A percentile compares a stretch with the other conserved stretches of the same genome.
Conservation (phyloP, 768 basidiomycete species). For the Galerina marginata region DNA sequence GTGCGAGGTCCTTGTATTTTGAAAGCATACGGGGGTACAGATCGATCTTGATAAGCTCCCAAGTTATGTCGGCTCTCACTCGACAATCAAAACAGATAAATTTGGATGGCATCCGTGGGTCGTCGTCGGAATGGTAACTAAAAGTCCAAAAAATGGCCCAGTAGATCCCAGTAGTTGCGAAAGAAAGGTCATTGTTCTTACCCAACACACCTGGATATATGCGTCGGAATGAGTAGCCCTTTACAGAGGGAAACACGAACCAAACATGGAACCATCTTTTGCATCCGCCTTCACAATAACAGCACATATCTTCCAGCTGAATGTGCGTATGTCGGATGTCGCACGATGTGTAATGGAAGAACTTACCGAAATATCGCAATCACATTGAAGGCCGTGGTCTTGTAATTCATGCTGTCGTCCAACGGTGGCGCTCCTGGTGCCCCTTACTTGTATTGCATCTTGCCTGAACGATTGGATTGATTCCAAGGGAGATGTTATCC, state of each 20-base stretch:
- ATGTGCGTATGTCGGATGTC: neutral
- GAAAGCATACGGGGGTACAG: conserved; percentile 62
- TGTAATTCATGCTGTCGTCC: conserved; percentile 1
- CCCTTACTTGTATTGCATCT: neutral
- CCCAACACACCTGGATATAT: conserved; percentile 62
- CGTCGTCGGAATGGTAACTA: conserved; percentile 68
- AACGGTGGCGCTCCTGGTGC: neutral
- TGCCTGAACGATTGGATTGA: conserved; percentile 46
- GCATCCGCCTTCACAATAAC: conserved; percentile 78
- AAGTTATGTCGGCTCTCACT: conserved; percentile 65
- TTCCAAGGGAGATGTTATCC: conserved; percentile 25
- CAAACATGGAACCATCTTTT: conserved; percentile 78
- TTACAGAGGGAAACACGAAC: conserved; percentile 42
- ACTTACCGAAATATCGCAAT: conserved; percentile 67
- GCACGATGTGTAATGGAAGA: neutral
- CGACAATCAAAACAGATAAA: conserved; percentile 84
- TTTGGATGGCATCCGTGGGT: conserved; percentile 59
- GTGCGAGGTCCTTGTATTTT: conserved; percentile 70
- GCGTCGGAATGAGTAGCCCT: neutral
- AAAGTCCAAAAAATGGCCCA: neutral
- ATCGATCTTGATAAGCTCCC: conserved; percentile 69
- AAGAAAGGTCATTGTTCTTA: conserved; percentile 25
- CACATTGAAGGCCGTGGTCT: conserved; percentile 62
- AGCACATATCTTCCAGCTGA: conserved; percentile 60
- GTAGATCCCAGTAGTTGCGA: neutral